Evolutionary conservation across 352 stramenopile species (phyloP).

Genomic region (Phytophthora nicotianae): DNA sequence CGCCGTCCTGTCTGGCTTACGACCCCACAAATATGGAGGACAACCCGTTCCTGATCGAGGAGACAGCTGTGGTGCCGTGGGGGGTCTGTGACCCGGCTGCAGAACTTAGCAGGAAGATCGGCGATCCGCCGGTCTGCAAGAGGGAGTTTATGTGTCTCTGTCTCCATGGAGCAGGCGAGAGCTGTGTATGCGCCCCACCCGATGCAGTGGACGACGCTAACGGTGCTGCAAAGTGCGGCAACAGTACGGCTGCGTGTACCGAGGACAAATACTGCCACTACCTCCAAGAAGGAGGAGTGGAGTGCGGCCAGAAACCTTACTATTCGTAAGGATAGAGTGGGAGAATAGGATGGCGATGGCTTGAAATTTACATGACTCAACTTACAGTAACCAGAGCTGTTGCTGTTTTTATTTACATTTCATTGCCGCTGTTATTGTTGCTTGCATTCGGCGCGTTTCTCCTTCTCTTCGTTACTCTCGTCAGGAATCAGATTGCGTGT

Average conservation of each 20-base stretch:
- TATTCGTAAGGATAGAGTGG: conserved; percentile 18
- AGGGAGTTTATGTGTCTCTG: conserved; percentile 50
- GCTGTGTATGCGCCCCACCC: conserved; percentile 42
- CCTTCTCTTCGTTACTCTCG: conserved; percentile 11
- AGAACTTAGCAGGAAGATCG: conserved; percentile 33
- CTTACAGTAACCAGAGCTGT: background rate
- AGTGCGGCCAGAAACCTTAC: conserved; percentile 54
- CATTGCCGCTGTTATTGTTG: conserved; percentile 39
- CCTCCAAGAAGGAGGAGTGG: conserved; percentile 30
- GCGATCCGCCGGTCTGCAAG: conserved; percentile 42
- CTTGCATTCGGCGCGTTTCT: conserved; percentile 50
- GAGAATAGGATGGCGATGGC: background rate
- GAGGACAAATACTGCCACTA: conserved; percentile 53
- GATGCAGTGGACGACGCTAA: conserved; percentile 41
- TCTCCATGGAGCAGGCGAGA: conserved; percentile 27
- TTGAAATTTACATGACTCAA: conserved; percentile 1
- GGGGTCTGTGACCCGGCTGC: conserved; percentile 33
- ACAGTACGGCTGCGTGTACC: conserved; percentile 22
- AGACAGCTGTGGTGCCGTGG: conserved; percentile 39
- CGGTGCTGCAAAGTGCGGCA: conserved; percentile 31
- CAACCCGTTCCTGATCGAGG: conserved; percentile 42
- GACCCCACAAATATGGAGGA: conserved; percentile 39
- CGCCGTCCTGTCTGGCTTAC: conserved; percentile 46
- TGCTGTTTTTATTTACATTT: conserved; percentile 1
- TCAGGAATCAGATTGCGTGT: conserved; percentile 20